These are phyloP conservation scores for Pleurotus eryngii DNA, from an alignment of 768 basidiomycete species.

Conservation along the genomic window DNA sequence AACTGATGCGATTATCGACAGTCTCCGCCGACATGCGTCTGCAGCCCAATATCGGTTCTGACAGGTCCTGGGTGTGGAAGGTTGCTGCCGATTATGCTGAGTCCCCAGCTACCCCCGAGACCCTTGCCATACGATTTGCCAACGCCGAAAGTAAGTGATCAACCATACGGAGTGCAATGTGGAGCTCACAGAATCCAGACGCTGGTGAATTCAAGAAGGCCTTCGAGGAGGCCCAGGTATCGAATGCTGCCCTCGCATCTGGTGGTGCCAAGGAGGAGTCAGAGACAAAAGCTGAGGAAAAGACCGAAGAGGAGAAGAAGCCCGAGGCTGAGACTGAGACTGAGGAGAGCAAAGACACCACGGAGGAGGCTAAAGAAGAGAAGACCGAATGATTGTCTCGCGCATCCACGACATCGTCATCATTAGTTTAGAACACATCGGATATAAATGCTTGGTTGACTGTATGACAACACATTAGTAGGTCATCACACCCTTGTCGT, in stretches of 20 bases:
- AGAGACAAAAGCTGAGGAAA: slow-evolving; percentile 26
- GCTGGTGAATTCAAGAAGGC: slow-evolving; percentile 85
- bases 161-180: background rate
- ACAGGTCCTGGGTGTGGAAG: slow-evolving; percentile 99
- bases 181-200: slow-evolving; percentile 41
- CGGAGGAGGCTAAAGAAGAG: slow-evolving; percentile 33
- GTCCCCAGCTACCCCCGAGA: slow-evolving; percentile 85
- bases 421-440: background rate
- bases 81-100: slow-evolving; percentile 95
- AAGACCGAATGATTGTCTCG: slow-evolving; percentile 2
- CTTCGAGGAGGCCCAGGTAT: slow-evolving; percentile 82
- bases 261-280: slow-evolving; percentile 19
- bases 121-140: slow-evolving; percentile 96
- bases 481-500: background rate
- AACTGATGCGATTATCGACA: slow-evolving; percentile 26
- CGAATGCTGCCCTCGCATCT: slow-evolving; percentile 47
- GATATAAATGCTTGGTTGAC: background rate
- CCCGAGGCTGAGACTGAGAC: slow-evolving; percentile 22
- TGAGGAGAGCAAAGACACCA: slow-evolving; percentile 23
- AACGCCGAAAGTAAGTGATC: slow-evolving; percentile 85
- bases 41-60: slow-evolving; percentile 97
- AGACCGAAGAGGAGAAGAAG: slow-evolving; percentile 24
- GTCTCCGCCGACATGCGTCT: slow-evolving; percentile 90
- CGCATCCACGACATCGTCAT: slow-evolving; percentile 1
- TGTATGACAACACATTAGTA: background rate